These are phyloP conservation scores for Nicotiana sylvestris DNA, from an alignment of 257 asterid species.

Conservation along the genomic window DNA sequence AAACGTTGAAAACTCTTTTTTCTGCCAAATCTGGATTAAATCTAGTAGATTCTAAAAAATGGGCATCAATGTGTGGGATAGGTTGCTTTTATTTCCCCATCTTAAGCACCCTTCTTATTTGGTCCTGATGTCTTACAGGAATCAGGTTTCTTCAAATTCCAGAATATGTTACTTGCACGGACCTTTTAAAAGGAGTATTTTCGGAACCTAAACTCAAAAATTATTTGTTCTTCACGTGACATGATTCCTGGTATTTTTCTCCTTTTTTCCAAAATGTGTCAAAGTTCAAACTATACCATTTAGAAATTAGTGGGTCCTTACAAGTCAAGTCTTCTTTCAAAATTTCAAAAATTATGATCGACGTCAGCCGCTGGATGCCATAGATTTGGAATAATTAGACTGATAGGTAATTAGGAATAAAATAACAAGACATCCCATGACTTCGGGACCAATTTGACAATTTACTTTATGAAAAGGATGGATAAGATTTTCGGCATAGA, in stretches of 20 bases:
- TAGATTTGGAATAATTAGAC: background rate
- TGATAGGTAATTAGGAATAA: background rate
- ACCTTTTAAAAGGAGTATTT: background rate
- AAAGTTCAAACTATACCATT: background rate
- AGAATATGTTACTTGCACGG: background rate
- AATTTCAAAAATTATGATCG: too few relatives aligned
- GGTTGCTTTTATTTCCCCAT: background rate
- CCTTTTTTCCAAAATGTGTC: background rate
- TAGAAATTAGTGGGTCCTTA: background rate
- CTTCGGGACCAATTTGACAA: background rate
- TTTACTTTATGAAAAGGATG: too few relatives aligned
- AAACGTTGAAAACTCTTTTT: background rate
- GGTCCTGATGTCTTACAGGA: background rate
- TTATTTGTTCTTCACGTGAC: background rate
- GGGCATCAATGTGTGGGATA: background rate
- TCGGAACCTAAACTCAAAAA: background rate
- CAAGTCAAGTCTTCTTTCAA: background rate
- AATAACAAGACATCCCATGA: background rate
- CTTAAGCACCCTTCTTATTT: background rate
- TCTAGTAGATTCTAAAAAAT: background rate
- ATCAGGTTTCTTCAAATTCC: background rate
- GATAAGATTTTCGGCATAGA: too few relatives aligned
- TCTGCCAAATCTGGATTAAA: background rate
- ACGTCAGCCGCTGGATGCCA: background rate
- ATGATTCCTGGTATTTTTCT: background rate